Conservation (phyloP, 2,329 filamentous ascomycete genomes). For the Diaporthe destruens region DNA sequence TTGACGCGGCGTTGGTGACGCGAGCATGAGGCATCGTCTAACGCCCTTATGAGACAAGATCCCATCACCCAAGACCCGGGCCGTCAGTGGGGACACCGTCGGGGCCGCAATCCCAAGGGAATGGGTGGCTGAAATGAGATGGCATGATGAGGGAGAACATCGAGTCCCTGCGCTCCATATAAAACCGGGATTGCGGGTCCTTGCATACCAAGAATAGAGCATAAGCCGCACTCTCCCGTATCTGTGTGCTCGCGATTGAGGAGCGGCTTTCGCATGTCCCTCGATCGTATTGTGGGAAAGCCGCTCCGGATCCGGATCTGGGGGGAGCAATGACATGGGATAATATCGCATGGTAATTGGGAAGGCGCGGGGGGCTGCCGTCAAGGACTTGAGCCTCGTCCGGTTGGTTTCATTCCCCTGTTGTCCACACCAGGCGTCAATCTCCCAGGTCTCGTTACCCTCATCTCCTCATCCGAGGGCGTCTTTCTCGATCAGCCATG, state of each 20-base stretch:
- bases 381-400: not conserved
- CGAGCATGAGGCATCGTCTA: not conserved
- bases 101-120: conserved; percentile 41
- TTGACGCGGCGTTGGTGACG: conserved; percentile 7
- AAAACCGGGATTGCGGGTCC: conserved; percentile 8
- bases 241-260: conserved; percentile 27
- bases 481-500: not conserved
- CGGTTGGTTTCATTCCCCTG: not conserved
- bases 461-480: not conserved
- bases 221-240: not conserved
- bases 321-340: conserved; percentile 27
- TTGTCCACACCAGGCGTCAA: not conserved
- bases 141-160: conserved; percentile 14
- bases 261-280: not conserved
- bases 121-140: conserved; percentile 19
- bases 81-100: conserved; percentile 35
- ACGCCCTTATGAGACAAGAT: not conserved
- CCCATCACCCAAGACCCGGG: conserved; percentile 2
- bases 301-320: conserved; percentile 19
- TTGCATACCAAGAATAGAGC: conserved; percentile 4
- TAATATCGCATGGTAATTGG: conserved; percentile 3
- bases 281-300: not conserved
- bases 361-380: not conserved
- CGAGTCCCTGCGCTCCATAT: conserved; percentile 14
- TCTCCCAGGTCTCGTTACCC: conserved; percentile 4